Evolutionary conservation across 2,329 filamentous ascomycete genomes (phyloP).

Genomic region (Exophiala viscosa): DNA sequence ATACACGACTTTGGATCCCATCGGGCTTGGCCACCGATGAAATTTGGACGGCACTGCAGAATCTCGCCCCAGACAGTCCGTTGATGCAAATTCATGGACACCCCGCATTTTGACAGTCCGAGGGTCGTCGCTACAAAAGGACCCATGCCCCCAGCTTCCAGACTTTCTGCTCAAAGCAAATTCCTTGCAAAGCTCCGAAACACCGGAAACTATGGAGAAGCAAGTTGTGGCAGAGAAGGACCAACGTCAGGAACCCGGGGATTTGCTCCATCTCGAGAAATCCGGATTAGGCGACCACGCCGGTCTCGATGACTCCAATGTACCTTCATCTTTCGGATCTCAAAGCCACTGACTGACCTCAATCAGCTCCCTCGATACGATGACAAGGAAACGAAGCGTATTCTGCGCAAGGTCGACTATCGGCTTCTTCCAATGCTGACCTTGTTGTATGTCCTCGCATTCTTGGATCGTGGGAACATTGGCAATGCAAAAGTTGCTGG

Average conservation of each 20-base stretch:
- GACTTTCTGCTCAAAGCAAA: background rate
- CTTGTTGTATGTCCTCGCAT: slow-evolving; percentile 17
- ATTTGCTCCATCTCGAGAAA: background rate
- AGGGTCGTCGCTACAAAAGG: background rate
- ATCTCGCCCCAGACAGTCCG: background rate
- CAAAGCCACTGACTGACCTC: background rate
- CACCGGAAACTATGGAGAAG: background rate
- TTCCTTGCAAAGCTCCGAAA: background rate
- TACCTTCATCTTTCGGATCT: no score
- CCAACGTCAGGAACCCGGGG: background rate
- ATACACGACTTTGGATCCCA: background rate
- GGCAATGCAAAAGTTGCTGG: slow-evolving; percentile 46
- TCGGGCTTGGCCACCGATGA: background rate
- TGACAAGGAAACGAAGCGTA: slow-evolving; percentile 13
- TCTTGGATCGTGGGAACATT: slow-evolving; percentile 42
- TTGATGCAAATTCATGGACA: background rate
- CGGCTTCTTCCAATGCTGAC: slow-evolving; percentile 23
- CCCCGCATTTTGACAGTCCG: background rate
- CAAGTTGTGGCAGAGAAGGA: background rate
- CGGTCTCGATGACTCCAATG: background rate
- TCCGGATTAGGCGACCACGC: background rate
- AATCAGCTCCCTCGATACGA: slow-evolving; percentile 11
- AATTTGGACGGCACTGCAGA: background rate
- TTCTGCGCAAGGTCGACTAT: slow-evolving; percentile 44
- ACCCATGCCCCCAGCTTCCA: background rate